Base-by-base conservation (phyloP, 78 protist species). In the Speleostelium caveatum region DNA sequence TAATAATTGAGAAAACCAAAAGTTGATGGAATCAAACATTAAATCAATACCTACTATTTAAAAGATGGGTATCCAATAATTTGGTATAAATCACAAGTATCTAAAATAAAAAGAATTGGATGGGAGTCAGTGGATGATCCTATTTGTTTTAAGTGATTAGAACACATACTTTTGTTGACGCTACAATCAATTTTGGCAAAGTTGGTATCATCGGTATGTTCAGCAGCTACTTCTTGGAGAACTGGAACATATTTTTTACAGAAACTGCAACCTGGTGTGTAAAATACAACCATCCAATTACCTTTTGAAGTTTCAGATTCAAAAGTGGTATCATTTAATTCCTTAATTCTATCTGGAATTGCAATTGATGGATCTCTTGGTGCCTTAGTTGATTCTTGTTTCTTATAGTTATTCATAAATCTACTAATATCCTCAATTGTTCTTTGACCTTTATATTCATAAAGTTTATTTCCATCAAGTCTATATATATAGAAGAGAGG, bases 181-280 rank as follows among this genome's bases (percentile, higher is more conserved):
- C 10, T 39, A 59, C 89, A 80, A 72, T 97, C 95, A 38, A 96
- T 36, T 79, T 95, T 92, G 21, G 96, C 97, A 76, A 97, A 91
- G 56, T 86, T 77, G 3, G 17, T 56, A 19, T 68, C 61, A 1
- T n/a, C 30, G 41, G 30, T 10, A 24, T 38, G 72, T 42, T 35
- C 75, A 24, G 72, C 63, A 35, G 94, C 95, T 17, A 95, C 62
- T 35, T 86, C 59, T 30, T 96, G 96, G 60, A 68, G 94, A 14
- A 14, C 51, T n/a, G 96, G 89, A 19, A 76, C 60, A 39, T 73
- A 85, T 30, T 58, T 66, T 60, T 93, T 76, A 60, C 96, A 93
- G 92, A 45, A 85, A 17, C 71, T 74, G 75, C 96, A 93, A 85
- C 80, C 51, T 53, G 97, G 97, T 3, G 96, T 93, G 38, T 95